Evolutionary conservation across 805 yeast genomes (phyloP).

Genomic region (Lachancea kluyveri): DNA sequence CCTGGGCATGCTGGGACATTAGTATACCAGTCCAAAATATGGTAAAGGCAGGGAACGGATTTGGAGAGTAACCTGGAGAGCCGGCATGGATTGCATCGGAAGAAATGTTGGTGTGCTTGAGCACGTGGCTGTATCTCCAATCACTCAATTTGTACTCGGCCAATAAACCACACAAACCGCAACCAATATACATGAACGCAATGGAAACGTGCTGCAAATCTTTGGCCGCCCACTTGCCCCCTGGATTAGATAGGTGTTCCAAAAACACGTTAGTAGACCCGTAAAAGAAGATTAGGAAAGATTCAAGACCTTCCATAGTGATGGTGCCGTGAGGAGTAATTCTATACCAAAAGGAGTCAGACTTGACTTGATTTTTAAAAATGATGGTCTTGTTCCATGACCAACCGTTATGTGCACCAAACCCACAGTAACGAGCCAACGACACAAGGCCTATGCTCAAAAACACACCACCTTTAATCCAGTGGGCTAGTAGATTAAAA

Average conservation of each 20-base stretch:
- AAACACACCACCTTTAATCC: constrained; percentile 93
- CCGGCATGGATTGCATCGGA: constrained; percentile 29
- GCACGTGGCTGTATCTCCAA: constrained; percentile 50
- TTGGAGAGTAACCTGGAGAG: constrained; percentile 78
- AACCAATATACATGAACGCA: constrained; percentile 87
- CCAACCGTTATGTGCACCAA: constrained; percentile 69
- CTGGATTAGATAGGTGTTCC: constrained; percentile 77
- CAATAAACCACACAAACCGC: constrained; percentile 86
- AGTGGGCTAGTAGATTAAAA: constrained; percentile 86
- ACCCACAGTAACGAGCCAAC: constrained; percentile 85
- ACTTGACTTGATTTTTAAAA: constrained; percentile 22
- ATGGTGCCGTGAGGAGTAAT: constrained; percentile 40
- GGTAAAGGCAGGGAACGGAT: constrained; percentile 90
- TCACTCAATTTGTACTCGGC: constrained; percentile 59
- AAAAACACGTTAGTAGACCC: constrained; percentile 86
- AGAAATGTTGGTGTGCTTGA: constrained; percentile 25
- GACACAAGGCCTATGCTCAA: constrained; percentile 68
- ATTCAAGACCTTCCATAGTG: constrained; percentile 83
- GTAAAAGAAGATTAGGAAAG: constrained; percentile 73
- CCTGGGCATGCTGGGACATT: constrained; percentile 93
- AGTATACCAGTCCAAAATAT: constrained; percentile 94
- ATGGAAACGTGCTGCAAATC: constrained; percentile 87
- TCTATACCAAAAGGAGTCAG: constrained; percentile 23
- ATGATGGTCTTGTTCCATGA: constrained; percentile 70
- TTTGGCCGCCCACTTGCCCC: constrained; percentile 83